These are phyloP conservation scores for Omphalotus olearius DNA, from an alignment of 1,284 basidiomycete species.

Conservation along the genomic window DNA sequence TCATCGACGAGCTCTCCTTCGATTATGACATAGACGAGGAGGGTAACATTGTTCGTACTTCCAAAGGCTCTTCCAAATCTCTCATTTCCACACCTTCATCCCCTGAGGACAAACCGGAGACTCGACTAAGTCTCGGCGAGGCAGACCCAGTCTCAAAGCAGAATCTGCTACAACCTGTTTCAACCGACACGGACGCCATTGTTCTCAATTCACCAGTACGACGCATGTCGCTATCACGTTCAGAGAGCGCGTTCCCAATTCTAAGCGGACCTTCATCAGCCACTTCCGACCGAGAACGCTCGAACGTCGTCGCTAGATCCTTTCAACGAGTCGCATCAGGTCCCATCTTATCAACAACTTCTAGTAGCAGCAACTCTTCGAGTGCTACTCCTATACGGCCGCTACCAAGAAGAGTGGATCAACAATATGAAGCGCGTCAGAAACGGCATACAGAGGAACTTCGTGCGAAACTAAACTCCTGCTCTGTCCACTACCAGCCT, in stretches of 20 bases:
- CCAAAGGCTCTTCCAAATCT: conserved; percentile 26
- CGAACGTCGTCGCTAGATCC: conserved; percentile 28
- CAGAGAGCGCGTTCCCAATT: conserved; percentile 52
- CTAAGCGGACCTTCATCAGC: conserved; percentile 23
- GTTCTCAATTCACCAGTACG: conserved; percentile 32
- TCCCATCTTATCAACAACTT: conserved; percentile 33
- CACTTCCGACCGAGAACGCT: conserved; percentile 18
- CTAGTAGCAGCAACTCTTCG: conserved; percentile 21
- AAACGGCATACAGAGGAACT: conserved; percentile 12
- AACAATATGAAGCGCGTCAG: conserved; percentile 20
- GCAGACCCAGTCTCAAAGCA: conserved; percentile 2
- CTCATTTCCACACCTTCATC: conserved; percentile 6
- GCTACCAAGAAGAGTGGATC: conserved; percentile 25
- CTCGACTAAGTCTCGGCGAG: background rate
- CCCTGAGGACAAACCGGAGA: background rate
- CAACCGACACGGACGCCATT: conserved; percentile 23
- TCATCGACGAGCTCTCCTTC: conserved; percentile 67
- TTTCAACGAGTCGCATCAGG: conserved; percentile 63
- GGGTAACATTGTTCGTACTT: conserved; percentile 55
- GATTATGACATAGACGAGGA: conserved; percentile 58
- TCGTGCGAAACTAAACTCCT: conserved; percentile 2
- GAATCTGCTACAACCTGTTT: conserved; percentile 16
- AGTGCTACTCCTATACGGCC: conserved; percentile 23
- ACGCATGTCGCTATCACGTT: conserved; percentile 55
- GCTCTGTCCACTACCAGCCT: background rate